These are phyloP conservation scores for Candida anutae DNA, from an alignment of 1,139 yeast species.

Conservation along the genomic window DNA sequence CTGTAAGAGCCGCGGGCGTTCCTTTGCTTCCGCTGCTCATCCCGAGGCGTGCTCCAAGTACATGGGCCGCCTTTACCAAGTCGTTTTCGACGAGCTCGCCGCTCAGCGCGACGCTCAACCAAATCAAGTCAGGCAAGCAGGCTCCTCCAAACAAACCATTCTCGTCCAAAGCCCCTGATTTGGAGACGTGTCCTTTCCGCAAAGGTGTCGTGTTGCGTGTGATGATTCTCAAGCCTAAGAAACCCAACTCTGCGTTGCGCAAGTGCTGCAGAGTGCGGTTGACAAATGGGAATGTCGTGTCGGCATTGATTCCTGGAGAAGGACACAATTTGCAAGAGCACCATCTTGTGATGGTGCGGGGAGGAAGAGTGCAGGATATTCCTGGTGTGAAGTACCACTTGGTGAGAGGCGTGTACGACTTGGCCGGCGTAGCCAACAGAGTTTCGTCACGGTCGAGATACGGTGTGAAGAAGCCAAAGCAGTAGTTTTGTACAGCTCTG, in stretches of 20 bases:
- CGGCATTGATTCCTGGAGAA: slow-evolving; percentile 96
- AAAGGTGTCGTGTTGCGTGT: slow-evolving; percentile 94
- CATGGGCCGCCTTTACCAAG: slow-evolving; percentile 4
- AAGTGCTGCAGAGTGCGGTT: slow-evolving; percentile 94
- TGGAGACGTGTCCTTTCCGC: slow-evolving; percentile 72
- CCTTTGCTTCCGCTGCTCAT: too few relatives aligned
- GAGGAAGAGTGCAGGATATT: slow-evolving; percentile 96
- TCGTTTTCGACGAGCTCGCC: not conserved
- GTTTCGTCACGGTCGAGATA: slow-evolving; percentile 84
- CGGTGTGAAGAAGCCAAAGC: slow-evolving; percentile 85
- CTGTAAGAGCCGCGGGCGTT: too few relatives aligned
- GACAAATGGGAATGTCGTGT: slow-evolving; percentile 79
- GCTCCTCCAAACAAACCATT: slow-evolving; percentile 44
- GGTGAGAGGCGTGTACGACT: slow-evolving; percentile 89
- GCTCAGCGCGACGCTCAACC: slow-evolving; percentile 55
- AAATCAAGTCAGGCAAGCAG: slow-evolving; percentile 57
- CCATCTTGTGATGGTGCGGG: slow-evolving; percentile 90
- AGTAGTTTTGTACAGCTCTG: too few relatives aligned
- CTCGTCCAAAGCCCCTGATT: slow-evolving; percentile 65
- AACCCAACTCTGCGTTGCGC: slow-evolving; percentile 97
- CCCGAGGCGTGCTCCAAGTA: too few relatives aligned
- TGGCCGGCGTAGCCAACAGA: slow-evolving; percentile 93
- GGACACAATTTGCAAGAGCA: slow-evolving; percentile 99
- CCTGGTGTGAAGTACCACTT: slow-evolving; percentile 97
- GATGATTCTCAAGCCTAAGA: slow-evolving; percentile 92